These are phyloP conservation scores for Penicillium diatomitis DNA, from an alignment of 495 filamentous ascomycete species.

Conservation along the genomic window DNA sequence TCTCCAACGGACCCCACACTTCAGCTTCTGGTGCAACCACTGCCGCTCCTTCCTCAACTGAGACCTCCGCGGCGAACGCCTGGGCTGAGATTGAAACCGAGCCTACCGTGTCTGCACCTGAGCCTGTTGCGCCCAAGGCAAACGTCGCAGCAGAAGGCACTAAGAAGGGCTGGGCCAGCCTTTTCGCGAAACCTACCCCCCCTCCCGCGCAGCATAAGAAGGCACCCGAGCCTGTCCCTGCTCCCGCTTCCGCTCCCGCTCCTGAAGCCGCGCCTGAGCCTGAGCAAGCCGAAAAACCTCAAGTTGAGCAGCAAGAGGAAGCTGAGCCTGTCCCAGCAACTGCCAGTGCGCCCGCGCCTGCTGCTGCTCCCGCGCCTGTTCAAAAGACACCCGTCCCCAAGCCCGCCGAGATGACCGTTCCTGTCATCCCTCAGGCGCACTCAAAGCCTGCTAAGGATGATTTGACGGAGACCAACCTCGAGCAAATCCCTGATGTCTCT, in stretches of 20 bases:
- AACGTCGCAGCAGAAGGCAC: conserved; percentile 37
- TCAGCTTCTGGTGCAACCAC: conserved; percentile 12
- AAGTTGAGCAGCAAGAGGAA: conserved; percentile 14
- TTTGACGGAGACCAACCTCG: conserved; percentile 84
- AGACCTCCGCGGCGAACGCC: conserved; percentile 29
- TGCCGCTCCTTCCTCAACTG: conserved; percentile 23
- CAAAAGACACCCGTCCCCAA: conserved; percentile 24
- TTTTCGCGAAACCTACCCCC: conserved; percentile 45
- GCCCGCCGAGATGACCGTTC: conserved; percentile 17
- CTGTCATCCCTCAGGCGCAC: conserved; percentile 43
- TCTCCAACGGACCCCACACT: conserved; percentile 42
- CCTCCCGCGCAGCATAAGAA: conserved; percentile 29
- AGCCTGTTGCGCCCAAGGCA: conserved; percentile 32
- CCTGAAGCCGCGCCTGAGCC: conserved; percentile 20
- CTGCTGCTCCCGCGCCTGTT: conserved; percentile 17
- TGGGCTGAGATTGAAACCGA: conserved; percentile 23
- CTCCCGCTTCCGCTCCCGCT: conserved; percentile 14
- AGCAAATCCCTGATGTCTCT: conserved; percentile 76
- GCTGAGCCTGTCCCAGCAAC: conserved; percentile 19
- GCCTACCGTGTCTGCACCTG: conserved; percentile 17
- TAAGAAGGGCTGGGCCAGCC: conserved; percentile 56
- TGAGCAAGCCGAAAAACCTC: conserved; percentile 20
- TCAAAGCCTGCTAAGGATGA: conserved; percentile 68
- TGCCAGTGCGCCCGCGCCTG: conserved; percentile 10
- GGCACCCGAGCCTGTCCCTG: conserved; percentile 18